phyloP scores from a whole-genome alignment of 192 early-diverging fungal genomes.

The Spizellomyces punctatus region DNA sequence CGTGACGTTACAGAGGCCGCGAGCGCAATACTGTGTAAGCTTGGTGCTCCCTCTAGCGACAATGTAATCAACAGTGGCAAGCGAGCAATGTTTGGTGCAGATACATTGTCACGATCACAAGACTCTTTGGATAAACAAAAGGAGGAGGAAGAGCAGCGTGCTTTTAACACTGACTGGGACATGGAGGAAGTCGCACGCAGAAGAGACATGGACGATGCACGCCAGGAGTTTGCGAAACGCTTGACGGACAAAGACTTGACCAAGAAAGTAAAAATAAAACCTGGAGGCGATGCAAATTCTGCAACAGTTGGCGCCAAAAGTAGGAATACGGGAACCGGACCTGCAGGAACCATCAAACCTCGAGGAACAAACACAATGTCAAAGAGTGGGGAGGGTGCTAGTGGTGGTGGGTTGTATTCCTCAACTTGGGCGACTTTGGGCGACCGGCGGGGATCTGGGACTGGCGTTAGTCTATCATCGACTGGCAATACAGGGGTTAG shows the following conservation, averaged over 20 bases:
- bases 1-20: constrained; percentile 18
- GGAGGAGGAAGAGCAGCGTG: constrained; percentile 31
- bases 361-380: neutral
- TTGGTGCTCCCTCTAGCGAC: neutral
- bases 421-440: neutral
- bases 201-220: constrained; percentile 29
- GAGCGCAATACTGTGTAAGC: neutral
- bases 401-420: neutral
- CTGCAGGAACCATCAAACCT: neutral
- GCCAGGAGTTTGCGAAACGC: constrained; percentile 22
- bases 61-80: neutral
- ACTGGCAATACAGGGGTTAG: no score
- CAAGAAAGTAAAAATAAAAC: constrained; percentile 16
- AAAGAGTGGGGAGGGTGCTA: no score
- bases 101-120: constrained; percentile 10
- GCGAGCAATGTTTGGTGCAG: constrained; percentile 8
- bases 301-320: neutral
- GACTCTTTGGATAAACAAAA: constrained; percentile 15
- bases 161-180: constrained; percentile 21
- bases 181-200: constrained; percentile 17
- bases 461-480: no score
- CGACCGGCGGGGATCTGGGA: no score
- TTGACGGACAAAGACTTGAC: constrained; percentile 23
- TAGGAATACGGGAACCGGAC: neutral
- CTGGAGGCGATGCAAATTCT: neutral